Conservation (phyloP, 176 grass and related monocot genomes). For the Musa itinerans region DNA sequence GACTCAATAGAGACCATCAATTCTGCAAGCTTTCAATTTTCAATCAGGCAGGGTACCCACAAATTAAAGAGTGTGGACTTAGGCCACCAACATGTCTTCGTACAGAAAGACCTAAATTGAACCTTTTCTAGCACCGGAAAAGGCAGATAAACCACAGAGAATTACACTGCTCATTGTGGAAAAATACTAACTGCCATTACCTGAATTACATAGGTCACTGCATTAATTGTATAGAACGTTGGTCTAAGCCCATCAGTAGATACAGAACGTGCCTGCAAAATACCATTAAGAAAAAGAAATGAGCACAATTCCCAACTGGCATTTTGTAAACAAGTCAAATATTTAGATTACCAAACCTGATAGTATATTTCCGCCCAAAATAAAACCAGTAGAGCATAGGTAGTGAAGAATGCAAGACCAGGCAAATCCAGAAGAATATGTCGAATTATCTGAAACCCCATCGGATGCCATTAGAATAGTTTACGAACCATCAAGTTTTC, state of each 20-base stretch:
- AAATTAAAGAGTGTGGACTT: no score
- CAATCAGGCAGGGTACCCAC: no score
- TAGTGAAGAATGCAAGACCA: slow-evolving; percentile 81
- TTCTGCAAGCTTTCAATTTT: no score
- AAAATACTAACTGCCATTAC: slow-evolving; percentile 12
- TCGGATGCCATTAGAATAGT: no score
- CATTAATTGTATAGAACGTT: slow-evolving; percentile 48
- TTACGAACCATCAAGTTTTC: no score
- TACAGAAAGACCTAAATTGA: no score
- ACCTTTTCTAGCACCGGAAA: no score
- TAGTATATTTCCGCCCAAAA: slow-evolving; percentile 94
- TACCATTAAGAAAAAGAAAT: slow-evolving; percentile 2
- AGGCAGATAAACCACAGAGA: background rate
- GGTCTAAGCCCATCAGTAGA: slow-evolving; percentile 55
- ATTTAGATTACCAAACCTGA: slow-evolving; percentile 27
- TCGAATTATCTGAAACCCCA: slow-evolving; percentile 49
- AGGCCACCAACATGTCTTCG: no score
- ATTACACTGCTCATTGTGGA: no score
- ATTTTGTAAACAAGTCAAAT: background rate
- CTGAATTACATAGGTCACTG: slow-evolving; percentile 47
- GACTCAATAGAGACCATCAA: no score
- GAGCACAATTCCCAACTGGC: background rate
- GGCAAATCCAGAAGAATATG: slow-evolving; percentile 79
- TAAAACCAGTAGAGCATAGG: slow-evolving; percentile 65
- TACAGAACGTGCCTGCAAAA: slow-evolving; percentile 35